Evolutionary conservation across 192 early-diverging fungal genomes (phyloP), one percentile per base, ranked within the genome.

Genomic region (Spizellomyces sp.): DNA sequence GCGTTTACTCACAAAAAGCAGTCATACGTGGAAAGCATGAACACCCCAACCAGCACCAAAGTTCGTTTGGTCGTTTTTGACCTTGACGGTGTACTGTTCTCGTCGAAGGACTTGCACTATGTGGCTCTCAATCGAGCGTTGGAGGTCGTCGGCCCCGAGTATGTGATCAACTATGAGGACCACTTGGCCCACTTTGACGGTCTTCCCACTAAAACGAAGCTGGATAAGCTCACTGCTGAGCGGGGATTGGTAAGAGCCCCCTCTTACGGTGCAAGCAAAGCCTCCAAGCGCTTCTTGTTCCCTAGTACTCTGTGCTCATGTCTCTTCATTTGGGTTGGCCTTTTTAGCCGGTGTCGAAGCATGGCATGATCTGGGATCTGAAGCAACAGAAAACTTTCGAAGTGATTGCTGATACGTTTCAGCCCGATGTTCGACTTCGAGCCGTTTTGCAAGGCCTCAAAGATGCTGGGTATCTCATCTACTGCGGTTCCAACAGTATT

Each of bases 301-400:
- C 27, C 27, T 36, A 36, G 27, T 36, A 36, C 27, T 36, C 27
- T 36, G 27, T 36, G 27, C 27, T 36, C 27, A 36, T 36, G 27
- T 36, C 27, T 36, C 27, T 36, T 36, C 27, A 36, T 36, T 36
- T 36, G 27, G 27, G 27, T 36, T 3, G 27, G 27, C 27, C 27
- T 36, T 36, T 36, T 36, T 36, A 36, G 10, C 66, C 66, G 19
- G 21, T n/a, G 43, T 46, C 9, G 52, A 19, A 47, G 5, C 66
- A 67, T 42, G 47, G 56, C 2, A 45, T n/a, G 9, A 48, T 67
- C 22, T 67, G 66, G 66, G 22, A 56, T n/a, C 58, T 61, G 9
- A 67, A 67, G 19, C 66, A 67, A 42, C 48, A 67, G 22, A 64
- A 67, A 41, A 67, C 66, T 8, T 67, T 67, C 56, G 66, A 67